phyloP scores from a whole-genome alignment of 192 early-diverging fungal species.

The Coemansia guatemalensis region DNA sequence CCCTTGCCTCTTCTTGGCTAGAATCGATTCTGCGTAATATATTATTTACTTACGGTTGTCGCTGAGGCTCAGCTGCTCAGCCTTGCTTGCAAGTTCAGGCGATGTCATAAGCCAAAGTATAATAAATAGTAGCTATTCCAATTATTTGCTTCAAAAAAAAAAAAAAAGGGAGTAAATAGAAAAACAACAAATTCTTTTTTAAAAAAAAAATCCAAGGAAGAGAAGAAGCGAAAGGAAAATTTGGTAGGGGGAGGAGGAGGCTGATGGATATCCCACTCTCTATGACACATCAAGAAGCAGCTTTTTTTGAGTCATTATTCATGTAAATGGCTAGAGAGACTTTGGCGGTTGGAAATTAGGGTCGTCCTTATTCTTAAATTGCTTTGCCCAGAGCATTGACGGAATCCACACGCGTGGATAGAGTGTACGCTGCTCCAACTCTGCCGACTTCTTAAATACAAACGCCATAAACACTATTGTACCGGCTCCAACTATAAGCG shows the following conservation, averaged over 20 bases:
- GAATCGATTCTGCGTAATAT: too few species aligned
- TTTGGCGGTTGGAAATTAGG: conserved; percentile 54
- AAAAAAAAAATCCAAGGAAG: not conserved
- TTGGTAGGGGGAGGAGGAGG: not conserved
- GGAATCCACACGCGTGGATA: conserved; percentile 57
- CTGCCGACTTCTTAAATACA: conserved; percentile 62
- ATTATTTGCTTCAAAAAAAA: not conserved
- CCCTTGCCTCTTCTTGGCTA: too few species aligned
- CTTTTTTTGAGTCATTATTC: not conserved
- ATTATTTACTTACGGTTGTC: conserved; percentile 31
- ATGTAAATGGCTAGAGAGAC: conserved; percentile 27
- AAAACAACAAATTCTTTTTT: not conserved
- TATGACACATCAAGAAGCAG: not conserved
- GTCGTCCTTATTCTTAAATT: conserved; percentile 50
- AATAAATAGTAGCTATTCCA: not conserved
- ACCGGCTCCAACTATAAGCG: conserved; percentile 34
- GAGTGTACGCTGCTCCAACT: conserved; percentile 49
- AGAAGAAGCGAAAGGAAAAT: conserved; percentile 1
- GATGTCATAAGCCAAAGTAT: conserved; percentile 25
- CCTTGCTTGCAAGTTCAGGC: conserved; percentile 25
- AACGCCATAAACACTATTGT: conserved; percentile 28
- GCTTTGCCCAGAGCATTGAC: conserved; percentile 57
- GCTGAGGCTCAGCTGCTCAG: conserved; percentile 29
- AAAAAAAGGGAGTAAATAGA: not conserved
- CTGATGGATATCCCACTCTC: not conserved